These are phyloP conservation scores for Thelephora terrestris DNA, from an alignment of 1,284 basidiomycete genomes.

Conservation along the genomic window DNA sequence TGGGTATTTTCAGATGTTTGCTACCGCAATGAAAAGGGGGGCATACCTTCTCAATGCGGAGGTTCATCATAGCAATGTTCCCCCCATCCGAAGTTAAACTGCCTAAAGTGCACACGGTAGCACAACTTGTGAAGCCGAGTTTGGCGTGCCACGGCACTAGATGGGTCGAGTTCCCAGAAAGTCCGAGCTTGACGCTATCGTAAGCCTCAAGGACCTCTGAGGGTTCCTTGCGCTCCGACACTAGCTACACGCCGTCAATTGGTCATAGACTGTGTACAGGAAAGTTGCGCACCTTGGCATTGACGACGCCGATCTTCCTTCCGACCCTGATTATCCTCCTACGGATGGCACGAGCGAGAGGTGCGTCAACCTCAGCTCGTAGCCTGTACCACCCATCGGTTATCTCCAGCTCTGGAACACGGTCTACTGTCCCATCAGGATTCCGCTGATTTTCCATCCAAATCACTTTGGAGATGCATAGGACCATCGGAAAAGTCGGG, in stretches of 20 bases:
- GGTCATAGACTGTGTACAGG: neutral
- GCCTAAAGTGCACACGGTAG: slow-evolving; percentile 67
- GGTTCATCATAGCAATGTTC: slow-evolving; percentile 62
- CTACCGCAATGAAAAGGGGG: slow-evolving; percentile 12
- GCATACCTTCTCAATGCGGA: slow-evolving; percentile 59
- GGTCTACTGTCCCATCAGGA: slow-evolving; percentile 30
- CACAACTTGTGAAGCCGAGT: slow-evolving; percentile 62
- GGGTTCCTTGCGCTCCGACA: slow-evolving; percentile 63
- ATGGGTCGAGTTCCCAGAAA: slow-evolving; percentile 81
- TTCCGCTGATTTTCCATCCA: slow-evolving; percentile 29
- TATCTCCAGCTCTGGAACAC: slow-evolving; percentile 62
- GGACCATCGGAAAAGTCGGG: slow-evolving; percentile 65
- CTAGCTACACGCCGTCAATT: slow-evolving; percentile 39
- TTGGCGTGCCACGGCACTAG: slow-evolving; percentile 83
- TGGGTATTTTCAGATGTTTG: slow-evolving; percentile 2
- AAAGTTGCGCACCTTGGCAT: slow-evolving; percentile 56
- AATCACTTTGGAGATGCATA: slow-evolving; percentile 72
- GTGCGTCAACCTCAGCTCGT: slow-evolving; percentile 64
- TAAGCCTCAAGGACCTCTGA: slow-evolving; percentile 80
- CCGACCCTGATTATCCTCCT: slow-evolving; percentile 65
- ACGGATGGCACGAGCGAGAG: slow-evolving; percentile 60
- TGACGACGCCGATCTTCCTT: slow-evolving; percentile 73
- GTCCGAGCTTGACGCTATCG: slow-evolving; percentile 50
- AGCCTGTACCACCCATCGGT: slow-evolving; percentile 97
- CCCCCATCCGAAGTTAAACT: slow-evolving; percentile 83